Percentiles rank a stretch among this genome's conserved stretches.
Conservation (phyloP, 495 filamentous ascomycete genomes). For the Baudoinia panamericana region DNA sequence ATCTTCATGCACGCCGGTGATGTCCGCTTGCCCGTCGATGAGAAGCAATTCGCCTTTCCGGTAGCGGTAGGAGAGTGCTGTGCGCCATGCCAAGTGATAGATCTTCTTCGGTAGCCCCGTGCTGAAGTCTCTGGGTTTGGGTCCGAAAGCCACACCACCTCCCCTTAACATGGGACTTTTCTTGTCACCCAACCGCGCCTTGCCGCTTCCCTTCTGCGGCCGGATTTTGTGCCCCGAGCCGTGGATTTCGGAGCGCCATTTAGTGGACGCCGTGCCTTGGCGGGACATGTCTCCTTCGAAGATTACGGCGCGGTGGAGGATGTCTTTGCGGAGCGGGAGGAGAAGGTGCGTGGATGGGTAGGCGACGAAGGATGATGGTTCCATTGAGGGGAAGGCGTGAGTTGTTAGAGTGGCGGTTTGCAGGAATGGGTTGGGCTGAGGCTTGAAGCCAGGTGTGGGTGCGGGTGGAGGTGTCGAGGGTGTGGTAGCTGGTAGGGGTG, state of each 20-base stretch:
- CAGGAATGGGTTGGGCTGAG: conserved; percentile 31
- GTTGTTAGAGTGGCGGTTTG: conserved; percentile 59
- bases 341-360: conserved; percentile 72
- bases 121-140: conserved; percentile 77
- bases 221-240: conserved; percentile 66
- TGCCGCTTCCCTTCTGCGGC: conserved; percentile 74
- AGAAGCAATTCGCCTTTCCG: conserved; percentile 73
- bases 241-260: conserved; percentile 71
- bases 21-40: conserved; percentile 56
- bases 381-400: conserved; percentile 80
- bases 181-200: conserved; percentile 63
- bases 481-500: conserved; percentile 20
- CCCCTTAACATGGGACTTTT: conserved; percentile 74
- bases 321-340: conserved; percentile 77
- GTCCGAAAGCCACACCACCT: conserved; percentile 77
- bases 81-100: conserved; percentile 93
- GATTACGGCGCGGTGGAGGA: conserved; percentile 82
- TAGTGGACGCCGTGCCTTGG: conserved; percentile 73
- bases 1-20: conserved; percentile 28
- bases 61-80: conserved; percentile 83
- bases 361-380: conserved; percentile 63
- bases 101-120: conserved; percentile 74
- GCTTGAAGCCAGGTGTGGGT: background rate
- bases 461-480: background rate
- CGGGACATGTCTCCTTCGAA: conserved; percentile 86